Evolutionary conservation across 2,329 filamentous ascomycete genomes (phyloP), one percentile per base, ranked within the genome.

Genomic region (Biscogniauxia marginata): DNA sequence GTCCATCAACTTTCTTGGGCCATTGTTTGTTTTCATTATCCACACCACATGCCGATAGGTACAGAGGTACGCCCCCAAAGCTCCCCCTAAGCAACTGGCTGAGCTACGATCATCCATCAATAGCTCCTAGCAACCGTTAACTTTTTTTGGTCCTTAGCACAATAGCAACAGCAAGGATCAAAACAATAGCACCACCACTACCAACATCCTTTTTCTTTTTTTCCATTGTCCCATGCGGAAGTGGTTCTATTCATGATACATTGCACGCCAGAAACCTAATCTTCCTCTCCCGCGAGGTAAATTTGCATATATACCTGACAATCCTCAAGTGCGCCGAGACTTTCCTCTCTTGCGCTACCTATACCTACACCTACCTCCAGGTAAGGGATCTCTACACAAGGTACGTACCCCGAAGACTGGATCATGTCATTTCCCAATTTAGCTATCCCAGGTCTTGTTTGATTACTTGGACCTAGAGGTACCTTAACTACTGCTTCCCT

Each of bases 391-490:
- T 39, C 30, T 16, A 25, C 9, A 11, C 19, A 24, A 20, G 49
- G 51, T 51, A 51, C 34, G 50, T 53, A 44, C 50, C 60, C 48
- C 53, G 18, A 43, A 25, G 39, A 49, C n/a, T 48, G 49, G 54
- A 18, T 8, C 46, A 22, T 45, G 23, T 39, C 52, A 52, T 57
- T 39, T 57, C 57, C 49, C 39, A 55, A 57, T 55, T 45, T 49
- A 55, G 56, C 45, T 24, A 44, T 34, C n/a, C 18, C 16, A 22
- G 34, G 18, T 49, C 30, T 39, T 3, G 45, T 54, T 54, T 54
- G 30, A 47, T 51, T 54, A 55, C 50, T 49, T 54, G 49, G 30
- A 34, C 2, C 30, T 30, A 30, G n/a, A n/a, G 25, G 25, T 39
- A 39, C 30, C 11, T 39, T 39, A 39, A 11, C n/a, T 39, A 39